Base-by-base conservation (phyloP, 2,329 filamentous ascomycete genomes). In the Huntiella decipiens region DNA sequence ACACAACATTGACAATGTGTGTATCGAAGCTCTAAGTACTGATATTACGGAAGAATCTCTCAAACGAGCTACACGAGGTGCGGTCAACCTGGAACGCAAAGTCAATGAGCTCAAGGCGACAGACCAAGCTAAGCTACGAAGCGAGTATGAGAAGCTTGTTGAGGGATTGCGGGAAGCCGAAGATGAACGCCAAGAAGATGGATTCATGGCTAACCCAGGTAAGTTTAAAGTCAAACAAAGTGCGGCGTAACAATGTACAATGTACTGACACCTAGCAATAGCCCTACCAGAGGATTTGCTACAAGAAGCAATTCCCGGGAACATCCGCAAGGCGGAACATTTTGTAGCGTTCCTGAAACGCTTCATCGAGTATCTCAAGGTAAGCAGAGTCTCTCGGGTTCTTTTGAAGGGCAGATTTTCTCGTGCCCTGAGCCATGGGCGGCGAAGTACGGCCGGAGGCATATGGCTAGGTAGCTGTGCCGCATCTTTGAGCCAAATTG, bases 1-100 rank as follows among this genome's bases (percentile, higher is more conserved):
- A 11, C 91, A 98, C 65, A 98, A 98, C 57, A 98, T 98, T 54
- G 91, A 98, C 69, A 98, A 98, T 58, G 91, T 98, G 49, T 98
- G 92, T 60, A 98, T 98, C 53, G 91, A 98, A 58, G 88, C 91
- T 2, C 66, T 96, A 10, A 98, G 91, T 57, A 96, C 94, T 37
- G 91, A 98, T 56, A 74, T 98, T 48, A 96, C 88, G 0, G 87
- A 98, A 58, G 91, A 96, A 54, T 95, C 88, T 0, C 61, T 98
- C 45, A 76, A 87, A 16, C 93, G 85, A 63, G 91, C 91, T 15
- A 87, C 86, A 1, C 73, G 86, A 52, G 91, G 91, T 4, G 92
- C 88, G 10, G 80, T 80, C 53, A 96, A 93, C 53, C 67, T 98
- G 1, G 91, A 98, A 58, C 76, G 75, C 28, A 94, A 82, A 58